Evolutionary conservation across 257 asterid genomes (phyloP).

Genomic region (Petunia secreta): DNA sequence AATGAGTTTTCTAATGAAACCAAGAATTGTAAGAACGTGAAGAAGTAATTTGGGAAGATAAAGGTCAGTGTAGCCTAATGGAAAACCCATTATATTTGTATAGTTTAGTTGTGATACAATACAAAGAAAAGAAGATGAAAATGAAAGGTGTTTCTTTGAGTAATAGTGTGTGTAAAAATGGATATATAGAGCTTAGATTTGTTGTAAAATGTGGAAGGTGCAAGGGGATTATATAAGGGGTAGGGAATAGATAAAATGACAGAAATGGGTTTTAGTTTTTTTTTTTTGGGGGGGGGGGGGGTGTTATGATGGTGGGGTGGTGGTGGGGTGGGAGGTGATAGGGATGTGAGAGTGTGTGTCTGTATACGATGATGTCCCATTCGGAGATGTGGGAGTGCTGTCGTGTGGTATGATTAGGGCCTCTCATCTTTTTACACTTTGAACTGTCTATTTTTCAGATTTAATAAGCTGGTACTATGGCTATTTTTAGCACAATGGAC

Average conservation of each 20-base stretch:
- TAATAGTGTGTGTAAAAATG: neutral
- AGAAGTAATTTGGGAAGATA: constrained; percentile 71
- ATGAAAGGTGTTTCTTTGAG: constrained; percentile 3
- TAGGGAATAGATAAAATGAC: constrained; percentile 34
- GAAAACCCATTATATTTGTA: constrained; percentile 69
- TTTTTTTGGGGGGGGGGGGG: no score
- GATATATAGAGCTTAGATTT: neutral
- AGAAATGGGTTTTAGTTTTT: constrained; percentile 30
- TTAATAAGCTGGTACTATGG: no score
- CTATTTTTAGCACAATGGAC: neutral
- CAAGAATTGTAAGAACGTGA: constrained; percentile 53
- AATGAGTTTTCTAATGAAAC: constrained; percentile 48
- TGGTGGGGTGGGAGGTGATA: neutral
- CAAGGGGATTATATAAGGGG: constrained; percentile 39
- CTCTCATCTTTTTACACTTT: neutral
- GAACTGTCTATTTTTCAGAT: neutral
- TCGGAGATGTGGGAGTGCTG: constrained; percentile 29
- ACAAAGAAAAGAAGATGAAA: neutral
- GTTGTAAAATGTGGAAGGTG: neutral
- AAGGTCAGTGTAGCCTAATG: constrained; percentile 72
- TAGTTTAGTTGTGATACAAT: no score
- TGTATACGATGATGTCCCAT: constrained; percentile 19
- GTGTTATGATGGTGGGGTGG: neutral
- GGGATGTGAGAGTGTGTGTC: constrained; percentile 38
- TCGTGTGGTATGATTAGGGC: constrained; percentile 38